Percentiles rank a stretch among this genome's conserved stretches.
Conservation (phyloP, 2,329 filamentous ascomycete species). For the Apiospora sp. region DNA sequence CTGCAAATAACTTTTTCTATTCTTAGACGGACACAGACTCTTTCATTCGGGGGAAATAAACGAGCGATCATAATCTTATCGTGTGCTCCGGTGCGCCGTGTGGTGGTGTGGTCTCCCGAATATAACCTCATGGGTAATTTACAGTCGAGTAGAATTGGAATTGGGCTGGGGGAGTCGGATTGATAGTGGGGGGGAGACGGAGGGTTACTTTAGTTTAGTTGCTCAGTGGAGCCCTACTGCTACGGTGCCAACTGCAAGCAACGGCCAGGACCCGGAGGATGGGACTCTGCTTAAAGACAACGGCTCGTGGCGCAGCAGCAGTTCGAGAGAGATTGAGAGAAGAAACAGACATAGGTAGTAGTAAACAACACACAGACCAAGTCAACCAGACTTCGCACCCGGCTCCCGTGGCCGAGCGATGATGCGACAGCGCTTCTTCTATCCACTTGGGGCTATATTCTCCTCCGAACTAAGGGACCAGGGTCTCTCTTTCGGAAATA, state of each 20-base stretch:
- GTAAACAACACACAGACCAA: not conserved
- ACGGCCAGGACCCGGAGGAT: not conserved
- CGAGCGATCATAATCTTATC: slow-evolving; percentile 18
- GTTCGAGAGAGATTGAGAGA: not conserved
- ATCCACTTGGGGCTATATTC: slow-evolving; percentile 3
- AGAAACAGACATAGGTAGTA: not conserved
- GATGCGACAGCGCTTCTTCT: not conserved
- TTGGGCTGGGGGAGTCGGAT: not conserved
- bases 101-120: not conserved
- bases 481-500: not conserved
- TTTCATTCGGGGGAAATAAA: not conserved
- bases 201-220: not conserved
- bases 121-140: not conserved
- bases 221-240: not conserved
- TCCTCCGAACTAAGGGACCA: not conserved
- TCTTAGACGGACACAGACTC: not conserved
- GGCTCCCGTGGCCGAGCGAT: slow-evolving; percentile 1
- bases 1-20: not conserved
- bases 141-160: not conserved
- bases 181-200: not conserved
- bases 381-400: slow-evolving; percentile 7
- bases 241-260: slow-evolving; percentile 7
- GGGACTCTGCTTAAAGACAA: not conserved
- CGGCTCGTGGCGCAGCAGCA: no score
- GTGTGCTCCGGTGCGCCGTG: not conserved